Evolutionary conservation across 1,284 basidiomycete genomes (phyloP).

Genomic region (Crepidotus sp.): DNA sequence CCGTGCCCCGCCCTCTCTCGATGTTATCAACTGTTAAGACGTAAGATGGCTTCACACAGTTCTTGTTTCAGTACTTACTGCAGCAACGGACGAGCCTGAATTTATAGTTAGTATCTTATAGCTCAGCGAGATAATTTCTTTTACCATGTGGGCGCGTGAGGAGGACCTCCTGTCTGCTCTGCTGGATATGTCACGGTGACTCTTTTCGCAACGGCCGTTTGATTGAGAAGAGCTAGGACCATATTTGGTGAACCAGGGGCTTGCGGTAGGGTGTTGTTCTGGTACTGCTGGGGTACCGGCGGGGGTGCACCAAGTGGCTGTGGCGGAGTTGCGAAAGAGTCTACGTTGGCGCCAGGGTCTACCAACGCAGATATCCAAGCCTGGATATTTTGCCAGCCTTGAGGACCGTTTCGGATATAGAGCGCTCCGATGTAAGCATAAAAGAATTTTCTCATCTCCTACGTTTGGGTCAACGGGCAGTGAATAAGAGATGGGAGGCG

Average conservation of each 20-base stretch:
- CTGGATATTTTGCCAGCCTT: conserved; percentile 30
- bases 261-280: conserved; percentile 5
- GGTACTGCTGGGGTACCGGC: conserved; percentile 1
- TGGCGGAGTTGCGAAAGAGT: conserved; percentile 12
- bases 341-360: conserved; percentile 29
- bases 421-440: conserved; percentile 45
- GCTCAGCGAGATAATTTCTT: no score
- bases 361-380: conserved; percentile 42
- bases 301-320: conserved; percentile 9
- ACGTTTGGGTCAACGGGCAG: conserved; percentile 8
- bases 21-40: conserved; percentile 34
- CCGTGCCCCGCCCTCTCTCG: conserved; percentile 35
- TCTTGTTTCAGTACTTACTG: conserved; percentile 29
- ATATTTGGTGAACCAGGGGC: conserved; percentile 10
- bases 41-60: not conserved
- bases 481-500: not conserved
- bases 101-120: no score
- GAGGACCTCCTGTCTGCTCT: conserved; percentile 31
- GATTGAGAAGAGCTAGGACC: conserved; percentile 42
- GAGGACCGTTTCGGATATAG: conserved; percentile 35
- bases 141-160: conserved; percentile 46
- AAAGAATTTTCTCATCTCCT: conserved; percentile 44
- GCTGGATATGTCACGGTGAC: conserved; percentile 34
- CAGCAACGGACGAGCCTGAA: conserved; percentile 31
- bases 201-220: conserved; percentile 39